Conservation (phyloP, 1,284 basidiomycete genomes). For the Ustilago xerochloae region DNA sequence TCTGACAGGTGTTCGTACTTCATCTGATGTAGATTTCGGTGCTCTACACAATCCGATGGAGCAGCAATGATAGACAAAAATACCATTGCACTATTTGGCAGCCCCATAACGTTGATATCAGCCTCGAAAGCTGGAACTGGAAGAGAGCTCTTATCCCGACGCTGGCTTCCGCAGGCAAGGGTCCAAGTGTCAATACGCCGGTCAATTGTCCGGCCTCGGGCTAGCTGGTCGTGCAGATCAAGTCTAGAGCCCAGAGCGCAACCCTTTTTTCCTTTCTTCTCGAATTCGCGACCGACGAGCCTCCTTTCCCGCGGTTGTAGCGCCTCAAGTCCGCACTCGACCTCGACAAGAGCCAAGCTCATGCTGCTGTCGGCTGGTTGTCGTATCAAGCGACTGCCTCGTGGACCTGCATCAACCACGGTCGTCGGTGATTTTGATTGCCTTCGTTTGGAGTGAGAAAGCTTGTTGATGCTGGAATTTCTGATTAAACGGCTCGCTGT, state of each 20-base stretch:
- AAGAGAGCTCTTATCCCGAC: slow-evolving; percentile 33
- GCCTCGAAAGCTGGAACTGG: too few relatives aligned
- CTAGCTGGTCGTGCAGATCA: background rate
- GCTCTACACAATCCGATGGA: too few relatives aligned
- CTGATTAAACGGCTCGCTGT: slow-evolving; percentile 7
- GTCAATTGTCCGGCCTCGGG: slow-evolving; percentile 24
- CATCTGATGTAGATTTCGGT: too few relatives aligned
- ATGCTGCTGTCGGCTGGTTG: background rate
- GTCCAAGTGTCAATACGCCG: slow-evolving; percentile 17
- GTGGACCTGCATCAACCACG: background rate
- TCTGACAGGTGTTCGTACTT: too few relatives aligned
- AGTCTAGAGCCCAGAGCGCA: slow-evolving; percentile 20
- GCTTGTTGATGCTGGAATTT: background rate
- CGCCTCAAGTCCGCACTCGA: background rate
- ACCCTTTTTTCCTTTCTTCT: background rate
- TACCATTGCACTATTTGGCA: too few relatives aligned
- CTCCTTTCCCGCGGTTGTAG: too few relatives aligned
- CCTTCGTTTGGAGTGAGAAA: background rate
- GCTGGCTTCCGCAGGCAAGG: background rate
- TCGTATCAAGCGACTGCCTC: background rate
- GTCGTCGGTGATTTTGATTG: background rate
- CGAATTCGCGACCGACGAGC: background rate
- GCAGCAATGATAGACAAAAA: too few relatives aligned
- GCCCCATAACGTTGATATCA: too few relatives aligned
- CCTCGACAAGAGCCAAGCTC: background rate